phyloP scores from a whole-genome alignment of 768 basidiomycete genomes.

The Galerina marginata region DNA sequence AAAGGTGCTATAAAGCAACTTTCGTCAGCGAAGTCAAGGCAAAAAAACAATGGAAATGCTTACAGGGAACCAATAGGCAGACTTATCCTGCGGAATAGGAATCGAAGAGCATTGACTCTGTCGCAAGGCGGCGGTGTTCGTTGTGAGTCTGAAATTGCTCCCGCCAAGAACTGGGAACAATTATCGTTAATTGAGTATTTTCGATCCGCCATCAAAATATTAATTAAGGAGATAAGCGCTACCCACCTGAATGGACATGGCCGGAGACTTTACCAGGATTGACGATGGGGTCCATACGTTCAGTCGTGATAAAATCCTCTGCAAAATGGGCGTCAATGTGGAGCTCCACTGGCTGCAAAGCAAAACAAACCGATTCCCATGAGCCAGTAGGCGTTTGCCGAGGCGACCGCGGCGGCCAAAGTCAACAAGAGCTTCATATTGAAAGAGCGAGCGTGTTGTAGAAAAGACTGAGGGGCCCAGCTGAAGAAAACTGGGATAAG shows the following conservation, averaged over 20 bases:
- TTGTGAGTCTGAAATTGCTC: conserved; percentile 52
- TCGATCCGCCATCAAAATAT: conserved; percentile 11
- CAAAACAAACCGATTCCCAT: conserved; percentile 43
- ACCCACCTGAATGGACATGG: conserved; percentile 53
- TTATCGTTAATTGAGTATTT: conserved; percentile 6
- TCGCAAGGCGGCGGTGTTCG: conserved; percentile 46
- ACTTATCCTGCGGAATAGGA: conserved; percentile 59
- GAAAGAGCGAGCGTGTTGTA: conserved; percentile 26
- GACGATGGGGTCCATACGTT: conserved; percentile 57
- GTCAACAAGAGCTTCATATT: conserved; percentile 37
- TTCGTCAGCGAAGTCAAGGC: conserved; percentile 6
- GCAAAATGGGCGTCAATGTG: background rate
- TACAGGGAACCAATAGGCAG: conserved; percentile 58
- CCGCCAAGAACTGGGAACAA: conserved; percentile 50
- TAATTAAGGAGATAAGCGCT: conserved; percentile 9
- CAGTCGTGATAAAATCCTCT: conserved; percentile 51
- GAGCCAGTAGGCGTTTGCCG: conserved; percentile 51
- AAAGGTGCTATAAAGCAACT: conserved; percentile 43
- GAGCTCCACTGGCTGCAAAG: background rate
- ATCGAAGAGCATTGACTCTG: conserved; percentile 57
- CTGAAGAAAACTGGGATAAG: conserved; percentile 23
- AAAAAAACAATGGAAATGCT: conserved; percentile 21
- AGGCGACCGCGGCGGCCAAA: conserved; percentile 35
- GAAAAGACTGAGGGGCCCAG: conserved; percentile 32
- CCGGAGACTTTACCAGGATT: conserved; percentile 49